Base-by-base conservation (phyloP, 1,139 yeast genomes). In the Pneumocystis canis region DNA sequence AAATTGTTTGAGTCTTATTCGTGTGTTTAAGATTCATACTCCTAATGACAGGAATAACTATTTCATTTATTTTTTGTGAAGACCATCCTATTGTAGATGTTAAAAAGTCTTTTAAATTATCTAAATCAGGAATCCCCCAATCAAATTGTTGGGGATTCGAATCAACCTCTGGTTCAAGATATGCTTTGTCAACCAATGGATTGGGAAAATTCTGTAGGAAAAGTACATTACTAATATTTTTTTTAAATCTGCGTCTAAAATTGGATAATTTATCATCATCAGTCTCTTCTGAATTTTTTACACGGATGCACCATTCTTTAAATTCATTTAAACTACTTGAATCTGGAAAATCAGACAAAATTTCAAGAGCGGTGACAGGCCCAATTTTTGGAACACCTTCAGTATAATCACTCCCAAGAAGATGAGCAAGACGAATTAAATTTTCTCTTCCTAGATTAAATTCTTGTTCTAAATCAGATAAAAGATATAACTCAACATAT, bases 381-480 rank as follows among this genome's bases (percentile, higher is more conserved):
- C 98, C 98, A 64, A 92, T 79, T 1, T 97, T 96, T 65, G 86
- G 84, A 47, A 92, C 75, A 0, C 98, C 98, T 65, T 86, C 89
- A 0, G 97, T 89, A 71, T 92, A 92, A 74, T 92, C 98, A 73
- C 96, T 88, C 0, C 98, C 98, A 35, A 92, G 74, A 37, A 92
- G 73, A 60, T 85, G 79, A 0, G 97, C 97, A 67, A 92, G 73
- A 60, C 86, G 89, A 58, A 92, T 87, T 71, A 90, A 74, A 66
- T 81, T 81, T 1, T 75, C 71, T 65, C 87, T 81, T 61, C 77
- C 78, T 32, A 92, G 76, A 0, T 95, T 95, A 14, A 89, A 73
- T 61, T 83, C 85, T 5, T 76, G 74, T 56, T 76, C 78, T n/a
- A 92, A 77, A 64, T 84, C 87, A 1, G 75, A 78, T 60, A 78